phyloP scores from a whole-genome alignment of 2,329 filamentous ascomycete genomes.

The Mariannaea sp. region DNA sequence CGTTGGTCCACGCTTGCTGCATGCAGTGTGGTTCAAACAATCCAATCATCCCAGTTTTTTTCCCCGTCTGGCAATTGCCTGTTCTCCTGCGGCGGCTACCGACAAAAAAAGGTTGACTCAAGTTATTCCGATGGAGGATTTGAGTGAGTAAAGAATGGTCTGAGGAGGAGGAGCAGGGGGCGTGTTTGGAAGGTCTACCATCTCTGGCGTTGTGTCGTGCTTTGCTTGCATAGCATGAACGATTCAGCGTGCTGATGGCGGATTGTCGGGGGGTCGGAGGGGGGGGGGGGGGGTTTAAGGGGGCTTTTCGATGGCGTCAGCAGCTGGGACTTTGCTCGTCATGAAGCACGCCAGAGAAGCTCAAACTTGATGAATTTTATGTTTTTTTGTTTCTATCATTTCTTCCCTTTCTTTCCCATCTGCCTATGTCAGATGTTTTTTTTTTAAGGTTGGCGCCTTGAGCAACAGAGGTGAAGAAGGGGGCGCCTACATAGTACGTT shows the following conservation, averaged over 20 bases:
- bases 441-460: too few species aligned
- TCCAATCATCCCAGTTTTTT: background rate
- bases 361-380: background rate
- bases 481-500: too few species aligned
- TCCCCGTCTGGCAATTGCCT: constrained; percentile 1
- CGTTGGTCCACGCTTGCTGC: constrained; percentile 2
- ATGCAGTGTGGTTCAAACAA: constrained; percentile 4
- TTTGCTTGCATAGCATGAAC: constrained; percentile 12
- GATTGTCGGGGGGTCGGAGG: constrained; percentile 18
- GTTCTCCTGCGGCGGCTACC: constrained; percentile 12
- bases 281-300: background rate
- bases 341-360: constrained; percentile 19
- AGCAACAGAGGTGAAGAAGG: too few species aligned
- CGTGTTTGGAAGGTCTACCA: too few species aligned
- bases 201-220: background rate
- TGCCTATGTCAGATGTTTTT: too few species aligned
- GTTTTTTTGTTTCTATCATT: constrained; percentile 2
- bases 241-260: constrained; percentile 24
- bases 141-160: background rate
- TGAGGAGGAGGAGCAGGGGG: too few species aligned
- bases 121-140: too few species aligned
- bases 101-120: constrained; percentile 15
- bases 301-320: constrained; percentile 29
- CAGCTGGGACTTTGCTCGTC: constrained; percentile 24
- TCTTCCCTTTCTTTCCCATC: background rate